Percentiles rank a stretch among this genome's conserved stretches.
Evolutionary conservation across 2,329 filamentous ascomycete genomes (phyloP).

Genomic region (Penicillium sclerotigenum): DNA sequence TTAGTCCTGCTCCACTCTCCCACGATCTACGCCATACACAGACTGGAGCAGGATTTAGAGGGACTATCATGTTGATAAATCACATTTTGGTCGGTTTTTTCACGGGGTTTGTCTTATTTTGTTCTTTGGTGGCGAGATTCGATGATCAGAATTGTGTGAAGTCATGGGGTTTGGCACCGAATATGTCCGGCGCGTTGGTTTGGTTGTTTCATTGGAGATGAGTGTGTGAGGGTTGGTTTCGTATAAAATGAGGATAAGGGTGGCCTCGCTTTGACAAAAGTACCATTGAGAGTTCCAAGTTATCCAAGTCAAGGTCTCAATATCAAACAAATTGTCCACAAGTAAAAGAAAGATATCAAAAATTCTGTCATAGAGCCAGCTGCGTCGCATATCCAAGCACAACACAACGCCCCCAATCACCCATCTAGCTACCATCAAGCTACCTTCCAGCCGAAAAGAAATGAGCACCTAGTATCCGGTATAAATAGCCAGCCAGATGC

Average conservation of each 20-base stretch:
- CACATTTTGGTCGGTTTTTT: not conserved
- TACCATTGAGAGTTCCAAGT: not conserved
- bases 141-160: not conserved
- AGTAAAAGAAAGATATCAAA: not conserved
- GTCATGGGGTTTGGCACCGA: not conserved
- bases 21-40: not conserved
- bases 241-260: not conserved
- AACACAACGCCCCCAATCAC: not conserved
- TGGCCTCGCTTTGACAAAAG: not conserved
- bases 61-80: not conserved
- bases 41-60: not conserved
- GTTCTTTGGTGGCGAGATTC: not conserved
- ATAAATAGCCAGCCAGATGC: not conserved
- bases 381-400: not conserved
- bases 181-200: not conserved
- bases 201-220: not conserved
- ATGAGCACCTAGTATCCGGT: not conserved
- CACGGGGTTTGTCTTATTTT: not conserved
- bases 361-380: not conserved
- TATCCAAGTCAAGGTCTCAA: not conserved
- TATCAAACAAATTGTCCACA: not conserved
- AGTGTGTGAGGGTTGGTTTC: not conserved
- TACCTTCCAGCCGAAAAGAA: not conserved
- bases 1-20: not conserved
- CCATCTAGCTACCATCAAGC: not conserved